Conservation (phyloP, 1,139 yeast genomes). For the Suhomyces panamericanus region DNA sequence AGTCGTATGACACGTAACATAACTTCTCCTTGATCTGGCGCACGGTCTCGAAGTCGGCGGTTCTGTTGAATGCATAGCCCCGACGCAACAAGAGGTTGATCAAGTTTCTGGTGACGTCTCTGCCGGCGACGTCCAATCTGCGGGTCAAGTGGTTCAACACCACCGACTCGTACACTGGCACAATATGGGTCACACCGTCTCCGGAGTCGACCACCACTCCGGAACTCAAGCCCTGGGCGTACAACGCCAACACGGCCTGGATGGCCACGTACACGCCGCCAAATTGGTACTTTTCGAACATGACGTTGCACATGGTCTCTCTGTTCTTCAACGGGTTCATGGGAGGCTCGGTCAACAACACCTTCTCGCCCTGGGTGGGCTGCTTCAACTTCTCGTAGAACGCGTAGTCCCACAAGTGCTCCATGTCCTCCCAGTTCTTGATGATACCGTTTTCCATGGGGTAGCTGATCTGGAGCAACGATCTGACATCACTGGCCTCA, state of each 20-base stretch:
- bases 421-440: conserved; percentile 98
- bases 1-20: conserved; percentile 92
- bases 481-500: conserved; percentile 89
- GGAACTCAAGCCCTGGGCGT: conserved; percentile 94
- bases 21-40: conserved; percentile 96
- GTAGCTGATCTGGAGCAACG: conserved; percentile 85
- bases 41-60: conserved; percentile 97
- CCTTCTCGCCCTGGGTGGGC: conserved; percentile 72
- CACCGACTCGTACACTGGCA: conserved; percentile 95
- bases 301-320: conserved; percentile 92
- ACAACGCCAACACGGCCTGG: conserved; percentile 94
- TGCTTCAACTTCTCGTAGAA: conserved; percentile 88
- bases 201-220: conserved; percentile 99
- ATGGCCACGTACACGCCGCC: conserved; percentile 98
- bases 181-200: conserved; percentile 87
- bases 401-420: conserved; percentile 96
- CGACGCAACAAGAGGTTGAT: conserved; percentile 88
- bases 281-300: conserved; percentile 95
- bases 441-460: conserved; percentile 99
- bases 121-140: conserved; percentile 95
- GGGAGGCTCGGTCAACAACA: conserved; percentile 94
- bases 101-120: conserved; percentile 94
- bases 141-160: conserved; percentile 91
- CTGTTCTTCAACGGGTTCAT: conserved; percentile 94
- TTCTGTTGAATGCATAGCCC: conserved; percentile 96